phyloP scores from a whole-genome alignment of 1,284 basidiomycete genomes.

The Mycena sp. region DNA sequence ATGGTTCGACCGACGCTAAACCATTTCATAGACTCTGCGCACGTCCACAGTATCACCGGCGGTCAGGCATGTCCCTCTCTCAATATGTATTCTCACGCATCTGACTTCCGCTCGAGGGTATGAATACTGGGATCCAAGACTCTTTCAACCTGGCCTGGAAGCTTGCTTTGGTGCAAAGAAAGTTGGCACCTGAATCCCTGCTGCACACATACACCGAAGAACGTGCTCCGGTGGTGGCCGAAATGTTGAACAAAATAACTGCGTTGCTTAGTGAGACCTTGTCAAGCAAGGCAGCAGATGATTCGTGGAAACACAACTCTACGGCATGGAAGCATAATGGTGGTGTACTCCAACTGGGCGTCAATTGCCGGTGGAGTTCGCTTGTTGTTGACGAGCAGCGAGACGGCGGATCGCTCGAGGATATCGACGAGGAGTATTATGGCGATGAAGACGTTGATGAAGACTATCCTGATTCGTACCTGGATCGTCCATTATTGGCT shows the following conservation, averaged over 20 bases:
- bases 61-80: conserved; percentile 25
- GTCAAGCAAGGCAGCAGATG: conserved; percentile 8
- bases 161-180: conserved; percentile 47
- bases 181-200: conserved; percentile 40
- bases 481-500: conserved; percentile 34
- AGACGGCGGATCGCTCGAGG: conserved; percentile 2
- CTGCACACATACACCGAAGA: conserved; percentile 47
- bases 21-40: conserved; percentile 23
- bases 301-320: conserved; percentile 22
- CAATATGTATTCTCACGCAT: neutral
- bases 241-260: conserved; percentile 42
- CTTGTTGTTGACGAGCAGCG: conserved; percentile 36
- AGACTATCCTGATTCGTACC: neutral
- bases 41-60: conserved; percentile 39
- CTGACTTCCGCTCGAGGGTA: conserved; percentile 36
- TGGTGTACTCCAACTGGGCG: conserved; percentile 33
- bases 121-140: conserved; percentile 53
- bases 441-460: conserved; percentile 6
- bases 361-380: conserved; percentile 39
- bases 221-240: conserved; percentile 49
- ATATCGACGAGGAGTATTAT: neutral
- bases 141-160: conserved; percentile 55
- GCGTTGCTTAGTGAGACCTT: conserved; percentile 32
- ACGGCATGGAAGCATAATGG: conserved; percentile 26
- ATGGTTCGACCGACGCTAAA: neutral